Evolutionary conservation across 1,284 basidiomycete genomes (phyloP), one percentile per base, ranked within the genome.

Genomic region (Trametes pubescens): DNA sequence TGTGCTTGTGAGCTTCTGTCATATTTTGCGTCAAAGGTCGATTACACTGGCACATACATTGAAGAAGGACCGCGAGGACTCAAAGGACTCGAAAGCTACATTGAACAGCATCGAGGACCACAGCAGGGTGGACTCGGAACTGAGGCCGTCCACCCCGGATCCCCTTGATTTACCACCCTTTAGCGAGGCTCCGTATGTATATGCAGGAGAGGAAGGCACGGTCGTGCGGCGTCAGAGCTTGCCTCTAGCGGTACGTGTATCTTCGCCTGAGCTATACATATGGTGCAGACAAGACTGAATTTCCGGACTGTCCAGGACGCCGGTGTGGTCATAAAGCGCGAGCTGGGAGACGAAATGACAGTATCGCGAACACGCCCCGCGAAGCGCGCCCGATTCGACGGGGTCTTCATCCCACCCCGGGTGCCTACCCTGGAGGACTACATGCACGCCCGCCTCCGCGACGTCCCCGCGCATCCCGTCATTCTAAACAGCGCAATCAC

Each of bases 381-480:
- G 18, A 43, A 43, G 18, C 40, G 40, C 16, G 18, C 40, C 6
- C 40, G 40, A 18, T 43, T 43, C 40, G 40, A 16, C 16, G 40
- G 40, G 14, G 40, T 43, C 1, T 4, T 43, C 40, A 16, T 43
- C 10, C 16, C 40, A 18, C 40, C 40, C 16, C 40, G 4, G 55
- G 46, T 9, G 46, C 34, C 8, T 48, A 43, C 9, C 63, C 61
- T n/a, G 32, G 32, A 51, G n/a, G n/a, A 59, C 35, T 38, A 43
- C 46, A 9, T 51, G 32, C 16, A 63, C 47, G 37, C 66, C 63
- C 37, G 37, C 48, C 49, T 47, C 38, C 32, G 61, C 21, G 16
- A 46, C 44, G 24, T 51, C 37, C 14, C 49, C 34, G 29, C 22
- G 4, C 10, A 35, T 21, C 49, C 49, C 18, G 18, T 51, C 16